Conservation (phyloP, 257 asterid genomes). For the Galeopsis tetrahit region DNA sequence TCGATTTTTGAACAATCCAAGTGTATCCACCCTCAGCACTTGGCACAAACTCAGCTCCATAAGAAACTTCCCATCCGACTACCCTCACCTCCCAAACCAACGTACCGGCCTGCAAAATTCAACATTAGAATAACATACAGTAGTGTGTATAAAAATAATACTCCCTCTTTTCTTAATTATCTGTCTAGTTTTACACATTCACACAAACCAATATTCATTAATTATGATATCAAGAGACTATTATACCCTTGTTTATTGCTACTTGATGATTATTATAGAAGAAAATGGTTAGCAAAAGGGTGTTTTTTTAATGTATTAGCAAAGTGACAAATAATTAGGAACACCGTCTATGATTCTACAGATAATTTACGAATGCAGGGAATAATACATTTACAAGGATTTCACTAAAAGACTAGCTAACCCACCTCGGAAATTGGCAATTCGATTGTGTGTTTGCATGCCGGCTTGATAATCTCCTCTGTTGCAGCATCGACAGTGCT, state of each 20-base stretch:
- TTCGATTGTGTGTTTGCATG: constrained; percentile 61
- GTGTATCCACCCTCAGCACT: constrained; percentile 71
- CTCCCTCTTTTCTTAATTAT: too few relatives aligned
- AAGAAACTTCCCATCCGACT: constrained; percentile 62
- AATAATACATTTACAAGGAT: neutral
- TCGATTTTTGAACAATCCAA: constrained; percentile 60
- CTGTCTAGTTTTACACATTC: too few relatives aligned
- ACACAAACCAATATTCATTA: too few relatives aligned
- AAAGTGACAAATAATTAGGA: too few relatives aligned
- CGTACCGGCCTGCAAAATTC: constrained; percentile 48
- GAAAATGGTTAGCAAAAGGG: too few relatives aligned
- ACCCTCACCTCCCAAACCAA: constrained; percentile 74
- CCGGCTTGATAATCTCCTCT: constrained; percentile 60
- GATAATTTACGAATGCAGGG: too few relatives aligned
- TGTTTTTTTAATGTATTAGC: too few relatives aligned
- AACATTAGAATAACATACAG: neutral
- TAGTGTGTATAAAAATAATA: too few relatives aligned
- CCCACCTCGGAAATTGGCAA: constrained; percentile 61
- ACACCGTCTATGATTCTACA: too few relatives aligned
- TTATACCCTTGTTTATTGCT: too few relatives aligned
- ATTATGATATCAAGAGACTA: too few relatives aligned
- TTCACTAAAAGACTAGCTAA: neutral
- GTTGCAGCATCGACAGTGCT: constrained; percentile 51
- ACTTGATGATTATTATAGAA: too few relatives aligned
- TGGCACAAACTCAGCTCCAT: constrained; percentile 73